Conservation (phyloP, 140 eudicot genomes). For the Anethum foeniculum region DNA sequence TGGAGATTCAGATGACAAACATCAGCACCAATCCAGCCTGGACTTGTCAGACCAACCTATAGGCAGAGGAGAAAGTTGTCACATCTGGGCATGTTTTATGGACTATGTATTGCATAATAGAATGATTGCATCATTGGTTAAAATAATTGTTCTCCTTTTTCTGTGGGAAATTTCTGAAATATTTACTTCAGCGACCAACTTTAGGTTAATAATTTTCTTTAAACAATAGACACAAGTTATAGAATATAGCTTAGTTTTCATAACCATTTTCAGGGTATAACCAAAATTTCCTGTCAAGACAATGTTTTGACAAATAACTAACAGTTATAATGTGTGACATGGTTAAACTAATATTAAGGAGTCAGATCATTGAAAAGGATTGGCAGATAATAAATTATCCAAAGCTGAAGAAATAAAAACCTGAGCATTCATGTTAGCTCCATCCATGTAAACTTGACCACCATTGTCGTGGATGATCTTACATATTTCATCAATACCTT, state of each 20-base stretch:
- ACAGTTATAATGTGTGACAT: neutral
- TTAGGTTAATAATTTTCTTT: slow-evolving; percentile 1
- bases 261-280: neutral
- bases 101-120: neutral
- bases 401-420: slow-evolving; percentile 20
- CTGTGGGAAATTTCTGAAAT: neutral
- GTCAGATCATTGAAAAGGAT: neutral
- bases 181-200: neutral
- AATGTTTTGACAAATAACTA: neutral
- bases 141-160: neutral
- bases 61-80: slow-evolving; percentile 12
- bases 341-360: neutral
- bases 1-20: slow-evolving; percentile 98
- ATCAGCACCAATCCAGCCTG: slow-evolving; percentile 96
- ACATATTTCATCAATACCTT: slow-evolving; percentile 96
- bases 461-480: slow-evolving; percentile 95
- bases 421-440: slow-evolving; percentile 99
- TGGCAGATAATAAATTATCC: neutral
- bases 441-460: slow-evolving; percentile 99
- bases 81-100: neutral
- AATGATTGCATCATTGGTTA: neutral
- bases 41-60: slow-evolving; percentile 95
- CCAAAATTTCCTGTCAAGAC: neutral
- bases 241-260: neutral
- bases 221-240: neutral